phyloP scores from a whole-genome alignment of 345 rosid species.

The Populus nigra region DNA sequence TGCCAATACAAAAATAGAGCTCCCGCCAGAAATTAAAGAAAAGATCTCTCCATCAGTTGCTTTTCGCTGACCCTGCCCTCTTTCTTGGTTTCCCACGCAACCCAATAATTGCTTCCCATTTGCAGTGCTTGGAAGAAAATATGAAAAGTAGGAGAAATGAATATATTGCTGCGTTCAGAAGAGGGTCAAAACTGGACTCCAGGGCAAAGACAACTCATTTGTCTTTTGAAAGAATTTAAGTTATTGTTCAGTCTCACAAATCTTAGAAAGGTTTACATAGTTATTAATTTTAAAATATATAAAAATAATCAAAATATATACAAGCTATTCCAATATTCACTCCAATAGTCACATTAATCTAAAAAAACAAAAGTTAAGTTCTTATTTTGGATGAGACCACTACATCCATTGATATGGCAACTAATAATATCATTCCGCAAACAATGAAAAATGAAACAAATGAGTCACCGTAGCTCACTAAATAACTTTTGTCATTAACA shows the following conservation, averaged over 20 bases:
- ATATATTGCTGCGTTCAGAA: constrained; percentile 29
- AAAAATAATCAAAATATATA: too few species aligned
- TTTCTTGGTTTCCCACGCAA: constrained; percentile 61
- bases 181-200: constrained; percentile 67
- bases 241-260: too few species aligned
- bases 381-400: constrained; percentile 68
- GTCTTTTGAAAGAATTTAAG: constrained; percentile 45
- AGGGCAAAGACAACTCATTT: constrained; percentile 64
- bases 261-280: too few species aligned
- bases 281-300: too few species aligned
- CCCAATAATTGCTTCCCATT: constrained; percentile 71
- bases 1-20: constrained; percentile 59
- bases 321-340: rapidly evolving
- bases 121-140: constrained; percentile 61
- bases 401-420: constrained; percentile 60
- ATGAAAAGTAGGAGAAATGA: constrained; percentile 37
- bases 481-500: constrained; percentile 50
- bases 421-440: constrained; percentile 54
- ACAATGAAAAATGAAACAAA: constrained; percentile 36
- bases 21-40: constrained; percentile 53
- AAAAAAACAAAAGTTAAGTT: constrained; percentile 33
- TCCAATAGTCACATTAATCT: too few species aligned
- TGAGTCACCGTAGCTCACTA: constrained; percentile 50
- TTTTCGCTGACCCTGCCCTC: constrained; percentile 25
- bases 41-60: constrained; percentile 45